Evolutionary conservation across 108 stramenopile genomes (phyloP).

Genomic region (Nannochloropsis gaditana): DNA sequence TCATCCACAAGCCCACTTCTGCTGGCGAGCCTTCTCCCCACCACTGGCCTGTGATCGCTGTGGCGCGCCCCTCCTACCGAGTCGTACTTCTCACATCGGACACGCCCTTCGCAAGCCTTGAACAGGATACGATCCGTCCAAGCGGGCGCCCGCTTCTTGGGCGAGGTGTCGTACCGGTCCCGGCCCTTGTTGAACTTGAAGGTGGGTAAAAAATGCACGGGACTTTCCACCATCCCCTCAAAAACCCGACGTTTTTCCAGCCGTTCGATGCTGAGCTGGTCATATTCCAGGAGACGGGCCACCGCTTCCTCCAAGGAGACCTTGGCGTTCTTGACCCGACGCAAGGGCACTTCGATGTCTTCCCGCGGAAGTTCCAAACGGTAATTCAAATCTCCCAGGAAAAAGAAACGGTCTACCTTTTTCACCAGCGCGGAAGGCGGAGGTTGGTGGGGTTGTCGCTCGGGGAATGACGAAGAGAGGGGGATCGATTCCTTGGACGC

Average conservation of each 20-base stretch:
- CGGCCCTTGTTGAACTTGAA: slow-evolving; percentile 59
- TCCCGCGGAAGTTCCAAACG: slow-evolving; percentile 56
- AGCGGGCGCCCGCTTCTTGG: slow-evolving; percentile 45
- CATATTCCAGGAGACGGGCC: slow-evolving; percentile 53
- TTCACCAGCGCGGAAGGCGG: neutral
- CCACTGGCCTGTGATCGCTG: slow-evolving; percentile 46
- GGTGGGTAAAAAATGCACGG: slow-evolving; percentile 56
- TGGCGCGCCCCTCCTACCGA: slow-evolving; percentile 32
- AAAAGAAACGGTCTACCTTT: slow-evolving; percentile 47
- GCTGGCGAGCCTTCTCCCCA: no score
- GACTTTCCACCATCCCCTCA: slow-evolving; percentile 49
- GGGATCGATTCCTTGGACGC: neutral
- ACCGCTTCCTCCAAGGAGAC: neutral
- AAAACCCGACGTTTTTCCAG: slow-evolving; percentile 45
- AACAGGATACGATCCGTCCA: slow-evolving; percentile 51
- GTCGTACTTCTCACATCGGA: slow-evolving; percentile 16
- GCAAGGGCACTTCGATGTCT: slow-evolving; percentile 58
- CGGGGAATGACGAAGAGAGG: neutral
- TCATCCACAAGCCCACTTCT: no score
- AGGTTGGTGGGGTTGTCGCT: neutral
- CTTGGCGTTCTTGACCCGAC: slow-evolving; percentile 46
- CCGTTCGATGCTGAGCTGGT: slow-evolving; percentile 61
- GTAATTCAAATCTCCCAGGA: slow-evolving; percentile 62
- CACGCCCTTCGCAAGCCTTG: slow-evolving; percentile 25
- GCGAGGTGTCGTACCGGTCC: slow-evolving; percentile 30